Evolutionary conservation across 495 filamentous ascomycete species (phyloP).

Genomic region (Daldinia concentrica): DNA sequence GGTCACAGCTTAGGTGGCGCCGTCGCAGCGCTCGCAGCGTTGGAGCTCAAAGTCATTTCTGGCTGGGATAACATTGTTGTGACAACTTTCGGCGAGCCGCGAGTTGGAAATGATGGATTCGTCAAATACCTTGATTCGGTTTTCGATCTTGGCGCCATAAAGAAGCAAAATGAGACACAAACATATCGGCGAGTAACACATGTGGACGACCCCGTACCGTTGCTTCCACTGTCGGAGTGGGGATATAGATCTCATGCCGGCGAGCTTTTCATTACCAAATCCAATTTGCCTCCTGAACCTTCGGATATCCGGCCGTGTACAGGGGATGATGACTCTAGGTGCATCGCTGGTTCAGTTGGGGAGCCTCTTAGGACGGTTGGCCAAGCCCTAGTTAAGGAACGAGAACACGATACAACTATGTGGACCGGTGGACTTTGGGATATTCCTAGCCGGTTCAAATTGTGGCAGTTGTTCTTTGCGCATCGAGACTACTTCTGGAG

Average conservation of each 20-base stretch:
- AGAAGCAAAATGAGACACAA: slow-evolving; percentile 40
- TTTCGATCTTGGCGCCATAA: slow-evolving; percentile 62
- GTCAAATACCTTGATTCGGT: slow-evolving; percentile 70
- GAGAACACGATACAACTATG: slow-evolving; percentile 30
- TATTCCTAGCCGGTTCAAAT: slow-evolving; percentile 71
- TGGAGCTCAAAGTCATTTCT: slow-evolving; percentile 66
- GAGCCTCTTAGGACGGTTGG: slow-evolving; percentile 39
- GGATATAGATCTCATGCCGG: slow-evolving; percentile 85
- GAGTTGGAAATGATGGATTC: slow-evolving; percentile 79
- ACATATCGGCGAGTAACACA: slow-evolving; percentile 86
- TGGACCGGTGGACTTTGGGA: slow-evolving; percentile 35
- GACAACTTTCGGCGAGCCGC: slow-evolving; percentile 94
- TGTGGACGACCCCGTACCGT: slow-evolving; percentile 84
- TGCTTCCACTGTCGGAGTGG: slow-evolving; percentile 86
- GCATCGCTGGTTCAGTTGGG: slow-evolving; percentile 68
- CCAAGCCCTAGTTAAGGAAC: slow-evolving; percentile 28
- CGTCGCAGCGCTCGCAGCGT: slow-evolving; percentile 83
- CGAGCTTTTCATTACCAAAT: slow-evolving; percentile 84
- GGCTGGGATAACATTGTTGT: slow-evolving; percentile 73
- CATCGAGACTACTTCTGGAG: slow-evolving; percentile 98
- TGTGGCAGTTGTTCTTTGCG: slow-evolving; percentile 93
- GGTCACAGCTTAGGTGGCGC: slow-evolving; percentile 95
- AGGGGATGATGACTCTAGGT: slow-evolving; percentile 74
- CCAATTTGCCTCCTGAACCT: slow-evolving; percentile 69
- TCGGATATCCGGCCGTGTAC: slow-evolving; percentile 75